Evolutionary conservation across 2,329 filamentous ascomycete genomes (phyloP).

Genomic region (Colletotrichum sp.): DNA sequence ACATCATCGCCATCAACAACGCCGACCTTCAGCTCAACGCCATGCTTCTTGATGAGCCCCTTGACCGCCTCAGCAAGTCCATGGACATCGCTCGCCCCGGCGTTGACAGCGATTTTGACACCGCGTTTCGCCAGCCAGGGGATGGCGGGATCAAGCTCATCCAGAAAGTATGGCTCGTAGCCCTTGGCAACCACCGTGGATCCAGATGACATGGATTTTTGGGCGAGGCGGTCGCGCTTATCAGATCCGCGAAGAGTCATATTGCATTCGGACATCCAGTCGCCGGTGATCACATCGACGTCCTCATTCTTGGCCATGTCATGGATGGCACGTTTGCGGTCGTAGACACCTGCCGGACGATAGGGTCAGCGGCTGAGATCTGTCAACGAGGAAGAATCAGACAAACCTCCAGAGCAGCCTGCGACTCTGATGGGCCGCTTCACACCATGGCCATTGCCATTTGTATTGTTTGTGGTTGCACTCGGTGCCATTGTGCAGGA

Average conservation of each 20-base stretch:
- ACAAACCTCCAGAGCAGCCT: background rate
- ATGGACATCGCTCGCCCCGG: constrained; percentile 35
- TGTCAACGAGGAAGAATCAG: background rate
- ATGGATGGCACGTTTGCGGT: constrained; percentile 34
- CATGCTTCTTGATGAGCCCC: constrained; percentile 30
- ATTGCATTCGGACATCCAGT: constrained; percentile 35
- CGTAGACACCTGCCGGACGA: constrained; percentile 37
- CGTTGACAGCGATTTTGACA: constrained; percentile 40
- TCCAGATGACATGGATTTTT: constrained; percentile 29
- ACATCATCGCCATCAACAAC: constrained; percentile 40
- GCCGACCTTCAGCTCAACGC: constrained; percentile 34
- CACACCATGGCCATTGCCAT: background rate
- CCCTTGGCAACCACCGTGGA: constrained; percentile 27
- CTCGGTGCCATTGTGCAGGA: background rate
- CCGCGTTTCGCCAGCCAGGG: constrained; percentile 30
- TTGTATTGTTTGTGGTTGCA: background rate
- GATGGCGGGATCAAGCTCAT: constrained; percentile 34
- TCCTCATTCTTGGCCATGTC: constrained; percentile 29
- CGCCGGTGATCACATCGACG: constrained; percentile 33
- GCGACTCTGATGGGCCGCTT: background rate
- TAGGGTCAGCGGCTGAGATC: background rate
- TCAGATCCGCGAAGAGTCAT: constrained; percentile 33
- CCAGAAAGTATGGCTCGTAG: constrained; percentile 47
- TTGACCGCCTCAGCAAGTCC: constrained; percentile 24
- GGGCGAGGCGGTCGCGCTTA: constrained; percentile 28